Evolutionary conservation across 176 grass and related monocot genomes (phyloP).

Genomic region (Pharus latifolius): DNA sequence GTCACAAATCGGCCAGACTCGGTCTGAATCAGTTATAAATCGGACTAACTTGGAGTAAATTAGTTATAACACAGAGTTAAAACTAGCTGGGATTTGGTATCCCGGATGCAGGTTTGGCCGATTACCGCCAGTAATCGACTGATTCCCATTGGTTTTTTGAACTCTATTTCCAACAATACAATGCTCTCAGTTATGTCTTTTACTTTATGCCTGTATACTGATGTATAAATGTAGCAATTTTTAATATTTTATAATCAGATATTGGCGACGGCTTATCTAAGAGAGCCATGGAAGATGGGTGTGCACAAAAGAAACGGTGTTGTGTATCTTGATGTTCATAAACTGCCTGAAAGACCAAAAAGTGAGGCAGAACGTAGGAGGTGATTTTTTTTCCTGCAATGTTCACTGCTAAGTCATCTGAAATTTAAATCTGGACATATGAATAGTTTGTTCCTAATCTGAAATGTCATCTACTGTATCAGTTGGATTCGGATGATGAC

Average conservation of each 20-base stretch:
- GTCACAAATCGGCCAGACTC: too few relatives aligned
- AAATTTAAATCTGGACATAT: neutral
- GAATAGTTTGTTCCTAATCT: neutral
- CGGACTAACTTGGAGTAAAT: too few relatives aligned
- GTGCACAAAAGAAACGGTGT: constrained; percentile 89
- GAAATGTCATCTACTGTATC: neutral
- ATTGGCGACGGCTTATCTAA: constrained; percentile 86
- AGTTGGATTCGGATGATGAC: neutral
- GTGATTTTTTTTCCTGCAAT: constrained; percentile 24
- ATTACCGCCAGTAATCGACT: too few relatives aligned
- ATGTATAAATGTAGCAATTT: neutral
- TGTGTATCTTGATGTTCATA: constrained; percentile 98
- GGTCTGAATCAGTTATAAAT: too few relatives aligned
- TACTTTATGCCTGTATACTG: constrained; percentile 7
- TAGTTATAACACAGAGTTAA: too few relatives aligned
- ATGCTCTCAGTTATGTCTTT: neutral
- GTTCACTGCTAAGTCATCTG: neutral
- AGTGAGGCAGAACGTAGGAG: constrained; percentile 55
- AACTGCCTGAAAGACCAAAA: constrained; percentile 85
- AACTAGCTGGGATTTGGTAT: too few relatives aligned
- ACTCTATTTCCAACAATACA: neutral
- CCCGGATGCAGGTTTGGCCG: too few relatives aligned
- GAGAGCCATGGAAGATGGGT: constrained; percentile 99
- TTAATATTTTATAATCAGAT: constrained; percentile 45
- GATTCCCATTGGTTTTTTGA: neutral